Evolutionary conservation across 441 rosid genomes (phyloP).

Genomic region (Bocquillonia castaneifolia): DNA sequence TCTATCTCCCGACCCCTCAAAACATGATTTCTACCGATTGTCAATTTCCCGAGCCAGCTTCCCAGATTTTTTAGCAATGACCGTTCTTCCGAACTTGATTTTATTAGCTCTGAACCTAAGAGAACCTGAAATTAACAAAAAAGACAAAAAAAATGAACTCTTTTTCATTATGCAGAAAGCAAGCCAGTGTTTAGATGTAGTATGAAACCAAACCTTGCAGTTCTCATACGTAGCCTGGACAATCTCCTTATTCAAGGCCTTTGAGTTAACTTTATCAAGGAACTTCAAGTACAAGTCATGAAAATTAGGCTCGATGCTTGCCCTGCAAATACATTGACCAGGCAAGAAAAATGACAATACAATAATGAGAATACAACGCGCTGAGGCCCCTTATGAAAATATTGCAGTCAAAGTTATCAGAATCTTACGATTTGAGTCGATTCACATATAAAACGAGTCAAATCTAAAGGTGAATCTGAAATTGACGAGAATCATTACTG

Average conservation of each 20-base stretch:
- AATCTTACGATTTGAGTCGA: too few relatives aligned
- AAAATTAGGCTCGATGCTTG: constrained; percentile 98
- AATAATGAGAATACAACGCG: neutral
- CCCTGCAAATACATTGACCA: constrained; percentile 46
- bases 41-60: constrained; percentile 99
- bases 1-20: constrained; percentile 80
- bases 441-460: too few relatives aligned
- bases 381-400: too few relatives aligned
- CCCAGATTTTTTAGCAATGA: constrained; percentile 95
- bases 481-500: too few relatives aligned
- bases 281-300: constrained; percentile 95
- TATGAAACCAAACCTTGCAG: constrained; percentile 71
- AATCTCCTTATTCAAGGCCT: constrained; percentile 83
- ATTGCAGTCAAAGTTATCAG: too few relatives aligned
- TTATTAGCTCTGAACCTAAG: constrained; percentile 94
- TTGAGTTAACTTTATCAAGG: constrained; percentile 80
- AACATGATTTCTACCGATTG: constrained; percentile 93
- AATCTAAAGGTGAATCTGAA: too few relatives aligned
- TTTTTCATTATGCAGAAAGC: neutral
- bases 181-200: neutral
- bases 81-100: constrained; percentile 96
- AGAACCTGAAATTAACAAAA: constrained; percentile 59
- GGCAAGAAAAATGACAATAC: neutral
- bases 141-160: neutral
- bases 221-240: constrained; percentile 93